Conservation (phyloP, 352 stramenopile genomes). For the Vaucheria bursata region DNA sequence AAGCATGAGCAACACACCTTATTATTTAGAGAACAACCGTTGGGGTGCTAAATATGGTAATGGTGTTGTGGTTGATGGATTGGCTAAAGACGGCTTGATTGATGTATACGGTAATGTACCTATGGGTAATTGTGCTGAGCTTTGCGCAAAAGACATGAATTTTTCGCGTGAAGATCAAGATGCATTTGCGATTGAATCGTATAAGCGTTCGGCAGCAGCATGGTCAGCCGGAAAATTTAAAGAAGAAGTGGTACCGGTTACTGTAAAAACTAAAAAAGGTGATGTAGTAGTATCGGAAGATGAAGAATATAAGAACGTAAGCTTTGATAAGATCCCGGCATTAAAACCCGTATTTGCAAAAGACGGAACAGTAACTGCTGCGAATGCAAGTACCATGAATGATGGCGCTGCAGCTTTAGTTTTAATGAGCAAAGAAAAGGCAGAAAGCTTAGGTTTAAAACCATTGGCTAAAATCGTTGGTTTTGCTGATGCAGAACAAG, state of each 20-base stretch:
- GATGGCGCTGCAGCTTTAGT: conserved; percentile 86
- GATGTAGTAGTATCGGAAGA: not conserved
- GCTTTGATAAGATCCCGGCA: conserved; percentile 74
- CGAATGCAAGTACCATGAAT: conserved; percentile 92
- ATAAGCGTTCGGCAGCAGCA: conserved; percentile 66
- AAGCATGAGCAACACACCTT: conserved; percentile 94
- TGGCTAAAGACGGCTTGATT: conserved; percentile 81
- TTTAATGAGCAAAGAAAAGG: conserved; percentile 7
- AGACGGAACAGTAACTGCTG: conserved; percentile 88
- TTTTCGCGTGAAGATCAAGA: conserved; percentile 94
- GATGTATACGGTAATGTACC: conserved; percentile 90
- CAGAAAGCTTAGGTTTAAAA: conserved; percentile 19
- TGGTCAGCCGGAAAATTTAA: conserved; percentile 53
- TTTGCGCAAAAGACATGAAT: conserved; percentile 79
- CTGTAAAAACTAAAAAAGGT: not conserved
- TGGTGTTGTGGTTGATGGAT: conserved; percentile 72
- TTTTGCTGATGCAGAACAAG: conserved; percentile 65
- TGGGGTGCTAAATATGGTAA: conserved; percentile 82
- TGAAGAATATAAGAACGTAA: conserved; percentile 56
- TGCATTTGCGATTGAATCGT: conserved; percentile 80
- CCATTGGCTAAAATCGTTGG: conserved; percentile 47
- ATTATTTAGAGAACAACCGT: conserved; percentile 85
- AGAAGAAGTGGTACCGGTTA: conserved; percentile 3
- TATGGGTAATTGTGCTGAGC: conserved; percentile 93
- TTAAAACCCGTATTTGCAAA: conserved; percentile 84